phyloP scores from a whole-genome alignment of 1,139 yeast genomes.

The Sporopachydermia cereana region DNA sequence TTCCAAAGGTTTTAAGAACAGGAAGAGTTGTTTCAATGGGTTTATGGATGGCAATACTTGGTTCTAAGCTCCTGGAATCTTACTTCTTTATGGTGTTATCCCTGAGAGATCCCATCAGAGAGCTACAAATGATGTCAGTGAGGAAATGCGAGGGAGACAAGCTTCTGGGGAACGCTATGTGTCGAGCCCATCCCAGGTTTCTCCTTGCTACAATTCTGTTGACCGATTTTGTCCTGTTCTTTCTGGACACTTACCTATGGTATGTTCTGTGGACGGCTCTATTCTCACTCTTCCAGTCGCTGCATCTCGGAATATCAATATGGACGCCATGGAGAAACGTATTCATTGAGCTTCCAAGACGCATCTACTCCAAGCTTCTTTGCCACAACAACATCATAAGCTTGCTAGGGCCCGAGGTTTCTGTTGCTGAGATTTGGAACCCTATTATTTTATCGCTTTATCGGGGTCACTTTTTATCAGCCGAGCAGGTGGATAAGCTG shows the following conservation, averaged over 20 bases:
- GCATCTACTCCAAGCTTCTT: constrained; percentile 56
- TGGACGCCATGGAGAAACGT: constrained; percentile 84
- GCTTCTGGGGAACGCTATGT: constrained; percentile 37
- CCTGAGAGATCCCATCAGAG: constrained; percentile 66
- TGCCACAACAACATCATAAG: constrained; percentile 30
- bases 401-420: constrained; percentile 33
- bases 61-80: constrained; percentile 68
- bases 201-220: constrained; percentile 43
- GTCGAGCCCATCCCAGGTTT: constrained; percentile 48
- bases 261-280: constrained; percentile 71
- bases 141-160: constrained; percentile 53
- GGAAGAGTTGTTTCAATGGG: constrained; percentile 46
- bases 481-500: constrained; percentile 53
- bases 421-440: constrained; percentile 72
- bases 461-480: constrained; percentile 64
- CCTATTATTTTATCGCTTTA: constrained; percentile 65
- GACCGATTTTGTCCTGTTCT: constrained; percentile 64
- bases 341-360: constrained; percentile 60
- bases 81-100: constrained; percentile 73
- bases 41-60: constrained; percentile 59
- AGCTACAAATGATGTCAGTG: constrained; percentile 46
- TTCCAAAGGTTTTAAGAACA: constrained; percentile 40
- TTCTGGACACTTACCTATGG: constrained; percentile 83
- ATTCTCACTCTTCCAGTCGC: constrained; percentile 59
- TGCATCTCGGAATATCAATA: constrained; percentile 65